These are phyloP conservation scores for Candida endomychidarum DNA, from an alignment of 805 yeast genomes.

Conservation along the genomic window DNA sequence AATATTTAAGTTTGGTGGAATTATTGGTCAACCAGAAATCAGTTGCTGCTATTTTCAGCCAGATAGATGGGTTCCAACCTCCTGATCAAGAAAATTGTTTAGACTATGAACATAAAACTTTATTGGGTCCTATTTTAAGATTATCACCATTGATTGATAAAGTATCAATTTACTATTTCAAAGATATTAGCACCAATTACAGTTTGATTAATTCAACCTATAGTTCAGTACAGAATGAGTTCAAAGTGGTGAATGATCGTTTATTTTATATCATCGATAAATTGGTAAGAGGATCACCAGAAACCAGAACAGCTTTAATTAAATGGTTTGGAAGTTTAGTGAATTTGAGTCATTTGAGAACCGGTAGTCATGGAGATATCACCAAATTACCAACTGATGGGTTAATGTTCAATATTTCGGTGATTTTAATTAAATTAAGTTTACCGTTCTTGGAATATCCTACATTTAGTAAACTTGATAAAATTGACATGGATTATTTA, in stretches of 20 bases:
- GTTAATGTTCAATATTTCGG: constrained; percentile 73
- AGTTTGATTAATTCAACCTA: constrained; percentile 44
- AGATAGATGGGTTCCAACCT: constrained; percentile 54
- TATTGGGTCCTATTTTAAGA: constrained; percentile 75
- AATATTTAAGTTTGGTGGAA: constrained; percentile 56
- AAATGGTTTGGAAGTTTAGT: constrained; percentile 69
- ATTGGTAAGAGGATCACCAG: constrained; percentile 69
- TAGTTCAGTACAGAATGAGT: constrained; percentile 65
- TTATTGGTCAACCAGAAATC: constrained; percentile 56
- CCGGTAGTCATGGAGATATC: constrained; percentile 79
- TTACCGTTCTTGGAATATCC: constrained; percentile 77
- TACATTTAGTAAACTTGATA: constrained; percentile 64
- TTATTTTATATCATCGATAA: constrained; percentile 70
- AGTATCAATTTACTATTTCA: constrained; percentile 49
- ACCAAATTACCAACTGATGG: constrained; percentile 72
- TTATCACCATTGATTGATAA: constrained; percentile 68
- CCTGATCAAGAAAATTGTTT: constrained; percentile 39
- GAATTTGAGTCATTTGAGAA: constrained; percentile 82
- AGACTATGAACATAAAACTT: constrained; percentile 57
- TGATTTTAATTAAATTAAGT: constrained; percentile 67
- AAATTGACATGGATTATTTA: constrained; percentile 73
- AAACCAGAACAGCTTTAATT: constrained; percentile 63
- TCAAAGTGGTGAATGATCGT: constrained; percentile 55
- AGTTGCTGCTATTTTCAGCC: constrained; percentile 60
- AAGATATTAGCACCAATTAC: constrained; percentile 6